Evolutionary conservation across 2,329 filamentous ascomycete species (phyloP), one percentile per base, ranked within the genome.

Genomic region (Aspergillus aculeatus): DNA sequence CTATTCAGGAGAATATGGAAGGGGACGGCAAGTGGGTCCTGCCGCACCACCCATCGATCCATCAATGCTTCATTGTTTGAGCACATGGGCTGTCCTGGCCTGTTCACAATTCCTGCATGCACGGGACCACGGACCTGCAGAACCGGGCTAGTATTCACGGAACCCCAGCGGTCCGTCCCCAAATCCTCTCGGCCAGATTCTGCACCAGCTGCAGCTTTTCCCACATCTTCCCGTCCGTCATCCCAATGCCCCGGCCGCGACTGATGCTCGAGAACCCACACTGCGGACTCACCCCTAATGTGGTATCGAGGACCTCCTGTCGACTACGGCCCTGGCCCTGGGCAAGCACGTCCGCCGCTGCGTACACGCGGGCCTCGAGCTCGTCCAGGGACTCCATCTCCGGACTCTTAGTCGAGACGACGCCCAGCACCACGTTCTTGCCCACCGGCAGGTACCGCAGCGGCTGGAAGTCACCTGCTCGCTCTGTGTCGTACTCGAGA

Each of bases 191-290:
- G 1, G 88, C 87, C 64, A 91, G 83, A 66, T 83, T 77, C 65
- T 88, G 82, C n/a, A 91, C 86, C 44, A 91, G 75, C 56, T 81
- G 78, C 68, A 91, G 75, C 78, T 91, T 91, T 72, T 83, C 84
- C 78, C 83, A 84, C 85, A 91, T 86, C 62, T 89, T 86, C 51
- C 88, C 84, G 61, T 84, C 78, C 7, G 80, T 82, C 56, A 91
- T 59, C 35, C 52, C 57, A n/a, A 49, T 75, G 14, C 84, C 81
- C 70, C 90, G 89, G 0, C 88, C 89, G 7, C 58, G 47, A 47
- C 60, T 61, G 49, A 66, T 82, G 35, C 86, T 89, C 23, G 87
- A 88, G 73, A 89, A 88, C 9, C 86, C 86, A 71, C 86, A 89
- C 73, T 90, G 87, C 0, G 87, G 87, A 69, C 84, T 87, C 12